Percentiles rank a stretch among this genome's conserved stretches.
These are phyloP conservation scores for Hsuehochloa calcarea DNA, from an alignment of 176 grass and related monocot species.

Conservation along the genomic window DNA sequence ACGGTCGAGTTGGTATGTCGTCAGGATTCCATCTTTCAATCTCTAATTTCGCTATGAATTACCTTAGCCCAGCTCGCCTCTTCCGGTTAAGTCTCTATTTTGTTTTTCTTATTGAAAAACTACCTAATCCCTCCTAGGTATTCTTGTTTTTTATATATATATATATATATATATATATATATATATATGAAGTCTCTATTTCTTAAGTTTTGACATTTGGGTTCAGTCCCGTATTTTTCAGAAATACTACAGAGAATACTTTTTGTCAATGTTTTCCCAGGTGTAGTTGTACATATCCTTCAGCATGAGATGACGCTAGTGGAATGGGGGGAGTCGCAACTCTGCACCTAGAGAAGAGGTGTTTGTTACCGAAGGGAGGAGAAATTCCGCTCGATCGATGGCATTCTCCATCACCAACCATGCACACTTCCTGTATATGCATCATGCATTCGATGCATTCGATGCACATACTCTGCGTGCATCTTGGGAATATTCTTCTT, in stretches of 20 bases:
- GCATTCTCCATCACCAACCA: background rate
- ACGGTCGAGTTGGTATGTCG: too few relatives aligned
- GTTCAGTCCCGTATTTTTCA: background rate
- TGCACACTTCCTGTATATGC: background rate
- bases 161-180: too few relatives aligned
- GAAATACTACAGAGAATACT: background rate
- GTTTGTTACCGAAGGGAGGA: background rate
- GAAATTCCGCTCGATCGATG: background rate
- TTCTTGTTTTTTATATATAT: too few relatives aligned
- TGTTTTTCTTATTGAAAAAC: too few relatives aligned
- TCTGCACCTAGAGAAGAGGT: background rate
- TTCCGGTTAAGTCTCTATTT: too few relatives aligned
- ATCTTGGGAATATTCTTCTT: background rate
- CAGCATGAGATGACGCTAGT: background rate
- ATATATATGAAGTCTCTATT: background rate
- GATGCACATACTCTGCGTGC: background rate
- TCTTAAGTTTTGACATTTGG: background rate
- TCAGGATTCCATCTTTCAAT: too few relatives aligned
- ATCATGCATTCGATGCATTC: background rate
- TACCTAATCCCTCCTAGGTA: too few relatives aligned
- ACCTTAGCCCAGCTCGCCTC: background rate
- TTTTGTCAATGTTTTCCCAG: background rate
- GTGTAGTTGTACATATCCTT: background rate
- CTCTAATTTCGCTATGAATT: too few relatives aligned
- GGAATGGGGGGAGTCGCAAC: background rate